Evolutionary conservation across 2,329 filamentous ascomycete genomes (phyloP).

Genomic region (Talaromyces verruculosus): DNA sequence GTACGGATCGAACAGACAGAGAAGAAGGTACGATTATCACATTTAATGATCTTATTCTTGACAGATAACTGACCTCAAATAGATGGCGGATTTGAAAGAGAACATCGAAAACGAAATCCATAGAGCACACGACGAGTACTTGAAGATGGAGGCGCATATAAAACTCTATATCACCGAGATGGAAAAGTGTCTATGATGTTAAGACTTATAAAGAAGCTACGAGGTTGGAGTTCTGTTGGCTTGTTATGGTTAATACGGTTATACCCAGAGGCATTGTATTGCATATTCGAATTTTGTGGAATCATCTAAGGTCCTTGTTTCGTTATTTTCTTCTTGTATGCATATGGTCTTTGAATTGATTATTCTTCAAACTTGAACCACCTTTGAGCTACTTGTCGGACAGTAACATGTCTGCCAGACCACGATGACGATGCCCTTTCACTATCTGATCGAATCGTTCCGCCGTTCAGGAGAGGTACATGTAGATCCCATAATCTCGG

Average conservation of each 20-base stretch:
- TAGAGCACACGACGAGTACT: conserved; percentile 85
- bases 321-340: not conserved
- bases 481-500: conserved; percentile 49
- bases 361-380: conserved; percentile 62
- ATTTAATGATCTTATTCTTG: not conserved
- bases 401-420: conserved; percentile 59
- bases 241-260: conserved; percentile 30
- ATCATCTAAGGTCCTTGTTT: not conserved
- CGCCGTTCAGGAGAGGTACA: conserved; percentile 64
- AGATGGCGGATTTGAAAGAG: conserved; percentile 98
- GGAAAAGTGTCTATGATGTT: conserved; percentile 74
- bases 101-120: conserved; percentile 95
- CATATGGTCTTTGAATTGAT: conserved; percentile 20
- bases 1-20: conserved; percentile 98
- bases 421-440: conserved; percentile 50
- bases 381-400: conserved; percentile 58
- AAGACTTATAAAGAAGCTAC: conserved; percentile 4
- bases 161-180: conserved; percentile 98
- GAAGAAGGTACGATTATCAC: conserved; percentile 73
- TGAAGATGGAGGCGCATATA: conserved; percentile 97
- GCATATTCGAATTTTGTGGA: conserved; percentile 27
- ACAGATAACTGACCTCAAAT: conserved; percentile 25
- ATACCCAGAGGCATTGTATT: conserved; percentile 39
- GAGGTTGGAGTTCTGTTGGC: conserved; percentile 37
- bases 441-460: conserved; percentile 51